Base-by-base conservation (phyloP, 768 basidiomycete species). In the Lactarius pseudohatsudake region DNA sequence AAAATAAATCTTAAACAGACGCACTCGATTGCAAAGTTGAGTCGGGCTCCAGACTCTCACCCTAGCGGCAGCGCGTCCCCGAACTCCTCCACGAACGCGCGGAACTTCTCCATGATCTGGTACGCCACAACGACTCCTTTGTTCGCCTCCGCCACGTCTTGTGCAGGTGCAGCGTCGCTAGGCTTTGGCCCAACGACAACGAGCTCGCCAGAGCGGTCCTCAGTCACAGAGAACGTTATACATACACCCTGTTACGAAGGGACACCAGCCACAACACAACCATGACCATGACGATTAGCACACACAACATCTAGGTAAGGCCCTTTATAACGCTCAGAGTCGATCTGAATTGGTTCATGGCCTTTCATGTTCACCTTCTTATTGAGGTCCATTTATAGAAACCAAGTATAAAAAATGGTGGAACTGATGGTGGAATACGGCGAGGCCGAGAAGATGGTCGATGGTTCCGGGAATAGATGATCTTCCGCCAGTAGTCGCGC, bases 401-500 rank as follows among this genome's bases (percentile, higher is more conserved):
- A 38, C 36, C 11, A 28, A n/a, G n/a, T n/a, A n/a, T n/a, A n/a
- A n/a, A n/a, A n/a, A n/a, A 85, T 87, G n/a, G 36, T 10, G 9
- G 36, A 36, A 36, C 36, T 13, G 83, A 64, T 85, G 80, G 73
- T 92, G 91, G 80, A 90, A 92, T 65, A 91, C 85, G 3, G 86
- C 90, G 18, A 91, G 80, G 22, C 89, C 91, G 65, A 91, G 77
- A 55, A 84, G 82, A 57, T 88, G 26, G 22, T 91, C 90, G 47
- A 91, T 88, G 74, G 70, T 86, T 89, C 67, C n/a, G n/a, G n/a
- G n/a, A n/a, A n/a, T n/a, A n/a, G n/a, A 96, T 88, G 56, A 96
- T 86, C 77, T 96, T 96, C 64, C 92, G 81, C 69, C 93, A 81
- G 75, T 95, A 96, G 78, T 96, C 93, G 68, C 92, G 88, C 78